Evolutionary conservation across 75 land plant genomes (phyloP), one percentile per base, ranked within the genome.

Genomic region (Ceratopteris richardii): DNA sequence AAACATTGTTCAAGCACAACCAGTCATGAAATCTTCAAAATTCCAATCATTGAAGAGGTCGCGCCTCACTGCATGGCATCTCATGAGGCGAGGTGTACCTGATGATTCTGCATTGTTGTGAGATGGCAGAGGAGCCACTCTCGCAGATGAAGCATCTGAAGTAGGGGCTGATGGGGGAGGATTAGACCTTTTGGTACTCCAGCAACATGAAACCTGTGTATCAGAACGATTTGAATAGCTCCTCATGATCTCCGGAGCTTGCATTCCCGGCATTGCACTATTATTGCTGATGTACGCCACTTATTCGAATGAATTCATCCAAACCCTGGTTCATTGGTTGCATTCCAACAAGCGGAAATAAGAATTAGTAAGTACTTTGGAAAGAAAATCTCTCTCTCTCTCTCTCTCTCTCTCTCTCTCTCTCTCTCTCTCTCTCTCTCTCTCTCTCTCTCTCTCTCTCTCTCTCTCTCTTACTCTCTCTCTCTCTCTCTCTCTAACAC

Each of bases 41-140:
- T 82, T 75, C 89, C 89, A 85, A 58, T 85, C 82, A 42, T 74
- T 66, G 24, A 85, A 84, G 22, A 73, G 42, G 57, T 85, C 89
- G 69, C 89, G 68, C 50, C 82, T 67, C 20, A 85, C 85, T 7
- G 89, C 89, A 50, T 56, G 69, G 72, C 85, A 76, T 21, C 85
- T 58, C 24, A 77, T 69, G 21, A 82, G 50, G 0, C 80, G 73
- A 24, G 82, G 89, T 31, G 80, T 21, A 13, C 67, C 79, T 5
- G 18, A n/a, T 18, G 50, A 5, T 46, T 18, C 50, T 5, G 12
- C 50, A 4, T 3, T 33, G 37, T 33, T 33, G 37, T 9, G 37
- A 9, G 37, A 9, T 33, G 37, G 37, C 9, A 33, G 7, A 18
- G 50, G 22, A 3, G 50, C 50, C 4, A 21, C 50, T 14, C 22